Conservation (phyloP, 1,284 basidiomycete genomes). For the Phellopilus nigrolimitatus region DNA sequence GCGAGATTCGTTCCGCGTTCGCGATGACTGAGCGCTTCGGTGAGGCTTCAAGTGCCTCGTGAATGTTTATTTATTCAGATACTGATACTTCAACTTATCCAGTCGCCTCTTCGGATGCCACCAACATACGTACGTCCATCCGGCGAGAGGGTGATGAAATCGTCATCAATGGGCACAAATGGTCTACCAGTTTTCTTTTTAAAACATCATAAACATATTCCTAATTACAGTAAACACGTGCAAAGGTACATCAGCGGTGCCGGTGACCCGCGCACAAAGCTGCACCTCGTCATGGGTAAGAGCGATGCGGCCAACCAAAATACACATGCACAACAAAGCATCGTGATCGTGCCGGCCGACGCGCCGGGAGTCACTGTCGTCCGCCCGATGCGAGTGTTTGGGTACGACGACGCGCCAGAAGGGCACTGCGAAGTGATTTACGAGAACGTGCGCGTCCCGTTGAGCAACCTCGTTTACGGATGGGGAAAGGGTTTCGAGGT, state of each 20-base stretch:
- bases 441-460: slow-evolving; percentile 87
- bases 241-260: slow-evolving; percentile 94
- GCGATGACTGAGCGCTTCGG: slow-evolving; percentile 92
- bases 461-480: slow-evolving; percentile 80
- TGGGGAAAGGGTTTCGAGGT: slow-evolving; percentile 94
- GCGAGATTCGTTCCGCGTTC: slow-evolving; percentile 91
- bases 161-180: slow-evolving; percentile 96
- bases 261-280: slow-evolving; percentile 83
- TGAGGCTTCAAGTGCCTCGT: slow-evolving; percentile 32
- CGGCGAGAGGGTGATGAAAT: slow-evolving; percentile 84
- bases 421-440: slow-evolving; percentile 96
- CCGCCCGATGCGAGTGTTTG: slow-evolving; percentile 89
- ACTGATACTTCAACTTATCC: slow-evolving; percentile 11
- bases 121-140: slow-evolving; percentile 91
- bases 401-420: slow-evolving; percentile 92
- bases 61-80: slow-evolving; percentile 19
- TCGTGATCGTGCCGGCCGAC: slow-evolving; percentile 89
- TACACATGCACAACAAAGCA: slow-evolving; percentile 82
- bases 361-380: slow-evolving; percentile 85
- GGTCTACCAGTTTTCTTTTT: slow-evolving; percentile 40
- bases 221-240: no score
- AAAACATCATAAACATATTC: slow-evolving; percentile 1
- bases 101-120: slow-evolving; percentile 96
- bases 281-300: slow-evolving; percentile 95
- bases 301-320: slow-evolving; percentile 73